These are phyloP conservation scores for Trichoderma sp. DNA, from an alignment of 2,329 filamentous ascomycete genomes.

Conservation along the genomic window DNA sequence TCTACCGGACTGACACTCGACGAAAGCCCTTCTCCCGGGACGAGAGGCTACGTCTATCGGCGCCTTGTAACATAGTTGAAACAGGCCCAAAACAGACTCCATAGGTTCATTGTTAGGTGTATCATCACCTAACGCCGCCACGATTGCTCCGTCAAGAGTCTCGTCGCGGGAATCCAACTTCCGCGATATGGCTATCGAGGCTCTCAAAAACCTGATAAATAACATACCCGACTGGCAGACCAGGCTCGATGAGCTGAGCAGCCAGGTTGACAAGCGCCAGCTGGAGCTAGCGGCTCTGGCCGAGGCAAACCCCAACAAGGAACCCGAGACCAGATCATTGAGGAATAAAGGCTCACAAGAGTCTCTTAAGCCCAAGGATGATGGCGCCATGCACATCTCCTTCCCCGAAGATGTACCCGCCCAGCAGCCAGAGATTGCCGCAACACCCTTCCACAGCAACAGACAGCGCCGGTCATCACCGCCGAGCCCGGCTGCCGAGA, in stretches of 20 bases:
- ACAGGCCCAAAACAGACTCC: neutral
- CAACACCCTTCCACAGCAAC: neutral
- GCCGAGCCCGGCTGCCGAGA: conserved; percentile 15
- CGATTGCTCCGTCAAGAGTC: conserved; percentile 30
- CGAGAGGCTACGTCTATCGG: conserved; percentile 1
- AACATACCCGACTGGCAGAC: conserved; percentile 60
- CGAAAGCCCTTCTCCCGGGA: neutral
- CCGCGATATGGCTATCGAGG: conserved; percentile 49
- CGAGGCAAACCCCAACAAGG: conserved; percentile 27
- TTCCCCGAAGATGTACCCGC: conserved; percentile 22
- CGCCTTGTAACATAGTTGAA: neutral
- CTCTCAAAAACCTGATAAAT: conserved; percentile 51
- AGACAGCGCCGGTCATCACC: conserved; percentile 19
- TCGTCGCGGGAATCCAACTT: conserved; percentile 29
- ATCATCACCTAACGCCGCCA: conserved; percentile 29
- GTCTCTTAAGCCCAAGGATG: conserved; percentile 50
- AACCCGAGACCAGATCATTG: conserved; percentile 40
- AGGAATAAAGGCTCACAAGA: conserved; percentile 54
- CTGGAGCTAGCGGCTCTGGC: conserved; percentile 54
- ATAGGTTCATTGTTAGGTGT: conserved; percentile 28
- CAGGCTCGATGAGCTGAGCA: conserved; percentile 58
- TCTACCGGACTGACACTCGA: conserved; percentile 13
- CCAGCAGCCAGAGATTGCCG: neutral
- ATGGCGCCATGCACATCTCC: conserved; percentile 31
- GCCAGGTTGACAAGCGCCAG: conserved; percentile 61